Evolutionary conservation across 164 flowering plant genomes (phyloP).

Genomic region (Vitis cinerea): DNA sequence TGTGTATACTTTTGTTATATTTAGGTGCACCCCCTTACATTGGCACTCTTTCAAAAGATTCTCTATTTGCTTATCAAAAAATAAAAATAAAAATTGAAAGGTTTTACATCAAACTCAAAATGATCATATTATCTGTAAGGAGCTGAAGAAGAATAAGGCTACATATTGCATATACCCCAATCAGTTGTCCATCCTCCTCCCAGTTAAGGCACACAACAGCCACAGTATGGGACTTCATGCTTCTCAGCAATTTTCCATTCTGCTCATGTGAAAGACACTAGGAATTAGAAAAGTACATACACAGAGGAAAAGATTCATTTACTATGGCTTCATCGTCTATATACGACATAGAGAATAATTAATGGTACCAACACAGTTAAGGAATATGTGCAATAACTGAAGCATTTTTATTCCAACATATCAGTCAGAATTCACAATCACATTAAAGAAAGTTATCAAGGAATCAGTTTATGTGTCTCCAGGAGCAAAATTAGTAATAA

Average conservation of each 20-base stretch:
- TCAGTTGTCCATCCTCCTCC: slow-evolving; percentile 68
- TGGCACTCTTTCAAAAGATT: too few species aligned
- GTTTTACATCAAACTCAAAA: neutral
- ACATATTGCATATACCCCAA: slow-evolving; percentile 38
- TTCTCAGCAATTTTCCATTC: slow-evolving; percentile 90
- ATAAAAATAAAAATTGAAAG: neutral
- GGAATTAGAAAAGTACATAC: neutral
- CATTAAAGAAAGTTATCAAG: neutral
- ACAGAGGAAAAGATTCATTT: neutral
- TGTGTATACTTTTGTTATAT: too few species aligned
- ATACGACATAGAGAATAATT: neutral
- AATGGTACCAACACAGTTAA: neutral
- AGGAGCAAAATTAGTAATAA: neutral
- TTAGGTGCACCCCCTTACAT: too few species aligned
- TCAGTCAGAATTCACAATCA: neutral
- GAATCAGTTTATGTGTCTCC: neutral
- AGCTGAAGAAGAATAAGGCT: neutral
- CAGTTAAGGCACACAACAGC: slow-evolving; percentile 89
- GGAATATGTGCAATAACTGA: neutral
- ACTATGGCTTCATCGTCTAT: neutral
- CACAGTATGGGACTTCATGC: slow-evolving; percentile 62
- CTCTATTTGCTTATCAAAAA: too few species aligned
- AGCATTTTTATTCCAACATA: neutral
- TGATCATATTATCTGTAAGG: neutral
- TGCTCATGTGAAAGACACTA: slow-evolving; percentile 21